These are phyloP conservation scores for Trebouxia sp. DNA, from an alignment of 139 green algal genomes.

Conservation along the genomic window DNA sequence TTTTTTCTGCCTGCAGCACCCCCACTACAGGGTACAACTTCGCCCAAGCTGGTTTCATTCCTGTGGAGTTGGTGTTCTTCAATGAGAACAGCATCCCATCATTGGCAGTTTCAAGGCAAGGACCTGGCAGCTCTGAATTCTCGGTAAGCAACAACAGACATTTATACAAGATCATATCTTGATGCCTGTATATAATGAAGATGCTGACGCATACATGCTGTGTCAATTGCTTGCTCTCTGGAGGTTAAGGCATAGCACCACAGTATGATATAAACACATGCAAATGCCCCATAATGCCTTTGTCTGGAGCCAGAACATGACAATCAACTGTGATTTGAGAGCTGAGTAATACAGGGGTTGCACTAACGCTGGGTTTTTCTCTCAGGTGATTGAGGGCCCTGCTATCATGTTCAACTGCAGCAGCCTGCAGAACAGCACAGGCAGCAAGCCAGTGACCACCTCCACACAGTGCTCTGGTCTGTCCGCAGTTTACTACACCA, in stretches of 20 bases:
- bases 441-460: background rate
- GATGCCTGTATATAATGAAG: no score
- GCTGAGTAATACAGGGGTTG: background rate
- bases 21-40: constrained; percentile 1
- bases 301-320: no score
- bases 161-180: no score
- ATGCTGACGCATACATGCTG: no score
- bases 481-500: background rate
- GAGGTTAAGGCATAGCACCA: no score
- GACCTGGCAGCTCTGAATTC: background rate
- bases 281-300: no score
- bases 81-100: constrained; percentile 1
- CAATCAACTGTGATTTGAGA: background rate
- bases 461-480: background rate
- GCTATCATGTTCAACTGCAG: constrained; percentile 12
- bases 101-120: background rate
- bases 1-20: no score
- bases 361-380: background rate
- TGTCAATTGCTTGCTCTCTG: no score
- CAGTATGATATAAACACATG: no score
- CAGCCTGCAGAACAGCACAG: background rate
- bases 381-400: constrained; percentile 1
- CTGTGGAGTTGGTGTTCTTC: constrained; percentile 16
- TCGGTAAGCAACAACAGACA: background rate
- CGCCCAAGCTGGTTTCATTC: background rate